These are phyloP conservation scores for Delphinella strobiligena DNA, from an alignment of 2,329 filamentous ascomycete species.

Conservation along the genomic window DNA sequence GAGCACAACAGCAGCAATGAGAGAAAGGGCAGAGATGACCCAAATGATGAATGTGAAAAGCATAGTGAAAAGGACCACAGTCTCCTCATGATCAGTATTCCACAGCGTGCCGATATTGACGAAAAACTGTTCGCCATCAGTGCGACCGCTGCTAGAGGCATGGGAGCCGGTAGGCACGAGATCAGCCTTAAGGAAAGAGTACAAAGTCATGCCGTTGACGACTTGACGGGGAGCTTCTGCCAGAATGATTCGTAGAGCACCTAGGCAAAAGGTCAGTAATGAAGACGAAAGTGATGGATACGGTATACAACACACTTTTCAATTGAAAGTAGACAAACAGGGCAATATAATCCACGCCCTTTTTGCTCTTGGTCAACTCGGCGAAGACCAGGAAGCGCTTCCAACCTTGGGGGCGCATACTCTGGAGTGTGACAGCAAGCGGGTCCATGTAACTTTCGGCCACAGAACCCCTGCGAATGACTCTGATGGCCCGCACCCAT, in stretches of 20 bases:
- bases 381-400: constrained; percentile 86
- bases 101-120: constrained; percentile 66
- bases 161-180: constrained; percentile 51
- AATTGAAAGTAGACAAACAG: constrained; percentile 83
- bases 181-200: constrained; percentile 66
- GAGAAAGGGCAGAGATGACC: constrained; percentile 63
- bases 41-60: constrained; percentile 82
- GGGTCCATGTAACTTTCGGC: constrained; percentile 86
- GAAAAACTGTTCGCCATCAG: constrained; percentile 64
- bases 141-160: constrained; percentile 43
- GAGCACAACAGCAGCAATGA: constrained; percentile 63
- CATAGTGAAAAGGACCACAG: constrained; percentile 79
- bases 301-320: too few species aligned
- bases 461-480: constrained; percentile 75
- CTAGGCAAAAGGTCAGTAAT: constrained; percentile 27
- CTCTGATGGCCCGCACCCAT: constrained; percentile 64
- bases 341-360: constrained; percentile 80
- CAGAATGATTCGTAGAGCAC: constrained; percentile 77
- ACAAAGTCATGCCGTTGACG: constrained; percentile 80
- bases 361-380: constrained; percentile 80
- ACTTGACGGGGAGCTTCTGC: constrained; percentile 88
- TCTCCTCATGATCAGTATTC: constrained; percentile 62
- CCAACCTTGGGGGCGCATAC: constrained; percentile 71
- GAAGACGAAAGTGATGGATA: constrained; percentile 14
- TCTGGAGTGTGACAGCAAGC: constrained; percentile 73